Evolutionary conservation across 257 asterid genomes (phyloP).

Genomic region (Nemophila menziesii): DNA sequence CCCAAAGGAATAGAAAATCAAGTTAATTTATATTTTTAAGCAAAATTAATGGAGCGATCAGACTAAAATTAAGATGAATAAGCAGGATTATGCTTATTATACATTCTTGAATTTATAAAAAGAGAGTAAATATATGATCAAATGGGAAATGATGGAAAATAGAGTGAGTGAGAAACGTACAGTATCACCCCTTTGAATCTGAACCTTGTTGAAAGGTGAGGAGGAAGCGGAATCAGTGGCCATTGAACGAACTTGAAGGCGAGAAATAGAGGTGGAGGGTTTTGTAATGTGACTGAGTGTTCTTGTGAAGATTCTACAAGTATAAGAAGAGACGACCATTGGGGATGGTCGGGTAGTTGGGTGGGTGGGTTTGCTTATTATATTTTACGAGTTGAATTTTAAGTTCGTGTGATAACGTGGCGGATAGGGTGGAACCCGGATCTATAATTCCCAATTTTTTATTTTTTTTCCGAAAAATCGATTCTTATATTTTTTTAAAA

Average conservation of each 20-base stretch:
- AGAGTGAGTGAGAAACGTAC: constrained; percentile 34
- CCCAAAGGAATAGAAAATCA: neutral
- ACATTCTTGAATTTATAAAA: neutral
- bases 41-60: neutral
- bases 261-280: constrained; percentile 7
- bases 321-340: constrained; percentile 3
- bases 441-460: no score
- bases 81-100: neutral
- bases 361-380: neutral
- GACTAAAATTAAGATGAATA: no score
- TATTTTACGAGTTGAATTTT: no score
- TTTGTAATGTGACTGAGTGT: constrained; percentile 11
- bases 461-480: no score
- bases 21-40: neutral
- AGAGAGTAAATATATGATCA: neutral
- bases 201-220: constrained; percentile 69
- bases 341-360: no score
- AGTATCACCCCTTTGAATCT: constrained; percentile 67
- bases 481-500: no score
- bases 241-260: constrained; percentile 54
- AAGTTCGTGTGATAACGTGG: no score
- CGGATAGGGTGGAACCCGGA: no score
- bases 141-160: no score
- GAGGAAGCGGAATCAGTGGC: constrained; percentile 46
- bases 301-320: constrained; percentile 24